Evolutionary conservation across 768 basidiomycete species (phyloP).

Genomic region (Russula sp.): DNA sequence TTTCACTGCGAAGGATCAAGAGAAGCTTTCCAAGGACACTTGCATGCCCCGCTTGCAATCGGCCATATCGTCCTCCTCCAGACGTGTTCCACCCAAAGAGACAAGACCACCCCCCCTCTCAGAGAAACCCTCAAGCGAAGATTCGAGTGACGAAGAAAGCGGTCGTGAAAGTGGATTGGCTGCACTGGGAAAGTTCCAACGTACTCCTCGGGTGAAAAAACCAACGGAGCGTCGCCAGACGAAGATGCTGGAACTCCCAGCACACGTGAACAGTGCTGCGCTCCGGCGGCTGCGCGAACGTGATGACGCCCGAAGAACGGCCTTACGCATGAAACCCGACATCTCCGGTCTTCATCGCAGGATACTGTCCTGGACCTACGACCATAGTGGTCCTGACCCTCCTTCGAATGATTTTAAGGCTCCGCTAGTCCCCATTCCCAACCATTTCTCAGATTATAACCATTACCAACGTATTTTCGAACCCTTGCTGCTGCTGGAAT

Average conservation of each 20-base stretch:
- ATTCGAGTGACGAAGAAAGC: slow-evolving; percentile 40
- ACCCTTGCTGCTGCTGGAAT: slow-evolving; percentile 81
- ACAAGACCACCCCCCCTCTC: neutral
- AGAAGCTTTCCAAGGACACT: slow-evolving; percentile 34
- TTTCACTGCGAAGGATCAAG: slow-evolving; percentile 31
- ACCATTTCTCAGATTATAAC: slow-evolving; percentile 53
- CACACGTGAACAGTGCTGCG: slow-evolving; percentile 36
- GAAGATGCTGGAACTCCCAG: slow-evolving; percentile 54
- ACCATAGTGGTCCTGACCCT: slow-evolving; percentile 56
- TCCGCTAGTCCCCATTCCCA: slow-evolving; percentile 46
- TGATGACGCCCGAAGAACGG: slow-evolving; percentile 56
- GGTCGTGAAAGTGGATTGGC: slow-evolving; percentile 32
- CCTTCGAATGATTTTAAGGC: slow-evolving; percentile 41
- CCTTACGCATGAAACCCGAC: slow-evolving; percentile 76
- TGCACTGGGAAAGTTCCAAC: slow-evolving; percentile 21
- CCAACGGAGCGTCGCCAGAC: slow-evolving; percentile 54
- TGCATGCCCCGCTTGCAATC: slow-evolving; percentile 34
- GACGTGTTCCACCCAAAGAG: slow-evolving; percentile 14
- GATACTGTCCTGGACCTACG: slow-evolving; percentile 84
- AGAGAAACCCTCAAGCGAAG: slow-evolving; percentile 26
- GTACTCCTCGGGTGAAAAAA: slow-evolving; percentile 45
- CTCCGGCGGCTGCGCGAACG: slow-evolving; percentile 48
- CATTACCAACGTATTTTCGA: slow-evolving; percentile 76
- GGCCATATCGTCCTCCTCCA: slow-evolving; percentile 35
- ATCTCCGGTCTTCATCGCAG: slow-evolving; percentile 68